phyloP scores from a whole-genome alignment of 345 rosid genomes.

The Eutrema yunnanense region DNA sequence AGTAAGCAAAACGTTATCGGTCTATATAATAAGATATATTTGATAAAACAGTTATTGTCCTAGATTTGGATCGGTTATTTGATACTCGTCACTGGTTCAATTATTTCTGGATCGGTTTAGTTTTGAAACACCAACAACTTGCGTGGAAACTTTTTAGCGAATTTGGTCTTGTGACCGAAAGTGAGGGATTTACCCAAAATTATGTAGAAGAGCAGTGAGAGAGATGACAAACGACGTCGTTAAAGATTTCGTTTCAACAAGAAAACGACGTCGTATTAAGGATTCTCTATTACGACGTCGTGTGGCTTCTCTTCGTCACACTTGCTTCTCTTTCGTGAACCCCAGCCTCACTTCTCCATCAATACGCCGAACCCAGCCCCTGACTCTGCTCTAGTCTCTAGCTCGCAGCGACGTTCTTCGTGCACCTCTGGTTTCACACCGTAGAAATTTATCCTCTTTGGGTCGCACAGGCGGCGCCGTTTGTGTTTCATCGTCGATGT shows the following conservation, averaged over 20 bases:
- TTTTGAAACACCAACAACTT: neutral
- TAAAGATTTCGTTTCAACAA: neutral
- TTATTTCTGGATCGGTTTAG: neutral
- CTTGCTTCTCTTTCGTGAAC: constrained; percentile 2
- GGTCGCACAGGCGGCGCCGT: neutral
- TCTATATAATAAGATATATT: neutral
- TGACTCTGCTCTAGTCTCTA: neutral
- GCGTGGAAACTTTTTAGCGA: too few relatives aligned
- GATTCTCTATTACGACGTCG: neutral
- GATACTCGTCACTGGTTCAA: neutral
- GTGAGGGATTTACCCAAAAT: neutral
- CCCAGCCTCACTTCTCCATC: constrained; percentile 15
- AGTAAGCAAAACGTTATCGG: neutral
- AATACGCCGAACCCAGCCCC: constrained; percentile 14
- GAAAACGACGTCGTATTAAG: neutral
- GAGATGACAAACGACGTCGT: neutral
- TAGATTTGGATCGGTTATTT: neutral
- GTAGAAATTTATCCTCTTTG: neutral
- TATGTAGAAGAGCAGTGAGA: too few relatives aligned
- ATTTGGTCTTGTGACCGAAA: neutral
- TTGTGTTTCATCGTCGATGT: neutral
- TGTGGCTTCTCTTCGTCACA: neutral
- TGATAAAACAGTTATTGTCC: neutral
- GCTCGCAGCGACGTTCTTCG: constrained; percentile 1
- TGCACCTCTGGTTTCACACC: neutral